Evolutionary conservation across 2,329 filamentous ascomycete genomes (phyloP).

Genomic region (Hypoxylon sp.): DNA sequence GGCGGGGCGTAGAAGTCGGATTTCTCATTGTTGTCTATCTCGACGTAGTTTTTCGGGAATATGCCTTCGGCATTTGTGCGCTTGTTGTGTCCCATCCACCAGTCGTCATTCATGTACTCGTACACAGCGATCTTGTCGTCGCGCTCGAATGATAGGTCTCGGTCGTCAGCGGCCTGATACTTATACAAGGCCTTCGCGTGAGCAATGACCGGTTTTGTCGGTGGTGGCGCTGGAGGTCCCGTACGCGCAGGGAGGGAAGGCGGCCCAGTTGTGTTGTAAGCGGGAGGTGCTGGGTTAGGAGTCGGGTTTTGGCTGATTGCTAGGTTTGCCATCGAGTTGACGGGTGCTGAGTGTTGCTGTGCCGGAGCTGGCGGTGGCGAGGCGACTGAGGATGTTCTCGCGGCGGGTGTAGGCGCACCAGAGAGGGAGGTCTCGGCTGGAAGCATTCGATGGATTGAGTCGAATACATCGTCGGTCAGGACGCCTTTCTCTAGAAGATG

Average conservation of each 20-base stretch:
- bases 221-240: conserved; percentile 60
- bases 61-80: conserved; percentile 90
- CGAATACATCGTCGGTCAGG: conserved; percentile 81
- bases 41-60: conserved; percentile 93
- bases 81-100: conserved; percentile 93
- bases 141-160: conserved; percentile 84
- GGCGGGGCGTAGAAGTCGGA: conserved; percentile 54
- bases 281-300: conserved; percentile 62
- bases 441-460: conserved; percentile 80
- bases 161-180: conserved; percentile 83
- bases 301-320: conserved; percentile 54
- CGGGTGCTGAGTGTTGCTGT: conserved; percentile 45
- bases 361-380: conserved; percentile 48
- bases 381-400: conserved; percentile 53
- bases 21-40: conserved; percentile 72
- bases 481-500: conserved; percentile 86
- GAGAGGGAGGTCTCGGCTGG: conserved; percentile 77
- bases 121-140: conserved; percentile 85
- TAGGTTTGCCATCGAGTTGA: conserved; percentile 61
- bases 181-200: conserved; percentile 86
- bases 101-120: conserved; percentile 97
- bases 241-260: conserved; percentile 53
- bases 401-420: conserved; percentile 61
- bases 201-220: conserved; percentile 72
- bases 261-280: conserved; percentile 65